Percentiles rank a stretch among this genome's conserved stretches.
Conservation (phyloP, 805 yeast species). For the Saccharomycopsis fermentans region DNA sequence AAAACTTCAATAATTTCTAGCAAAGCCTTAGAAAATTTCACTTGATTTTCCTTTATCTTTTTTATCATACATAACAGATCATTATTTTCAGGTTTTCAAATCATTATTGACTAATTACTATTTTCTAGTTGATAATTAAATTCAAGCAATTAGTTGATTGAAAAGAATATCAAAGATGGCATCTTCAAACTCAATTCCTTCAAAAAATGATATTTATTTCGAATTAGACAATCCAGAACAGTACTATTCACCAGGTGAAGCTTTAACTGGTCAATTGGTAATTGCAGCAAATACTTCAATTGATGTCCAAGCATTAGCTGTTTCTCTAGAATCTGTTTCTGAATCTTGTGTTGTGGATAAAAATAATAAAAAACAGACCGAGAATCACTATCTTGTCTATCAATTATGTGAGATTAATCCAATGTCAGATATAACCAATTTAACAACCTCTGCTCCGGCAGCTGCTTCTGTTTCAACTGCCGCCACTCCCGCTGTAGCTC, state of each 20-base stretch:
- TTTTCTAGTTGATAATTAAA: too few relatives aligned
- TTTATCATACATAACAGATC: too few relatives aligned
- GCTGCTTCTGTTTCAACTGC: not conserved
- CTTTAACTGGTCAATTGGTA: not conserved
- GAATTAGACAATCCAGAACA: not conserved
- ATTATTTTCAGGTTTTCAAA: too few relatives aligned
- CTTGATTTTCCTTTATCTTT: too few relatives aligned
- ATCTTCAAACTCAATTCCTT: not conserved
- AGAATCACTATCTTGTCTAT: not conserved
- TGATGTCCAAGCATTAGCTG: not conserved
- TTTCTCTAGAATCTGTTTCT: not conserved
- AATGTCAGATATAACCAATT: not conserved
- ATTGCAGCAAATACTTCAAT: not conserved
- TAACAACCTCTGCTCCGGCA: not conserved
- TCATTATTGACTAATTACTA: too few relatives aligned
- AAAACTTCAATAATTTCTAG: too few relatives aligned
- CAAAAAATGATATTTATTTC: not conserved
- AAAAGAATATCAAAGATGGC: not conserved
- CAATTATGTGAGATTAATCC: not conserved
- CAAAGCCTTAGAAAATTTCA: too few relatives aligned
- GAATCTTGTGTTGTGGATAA: not conserved
- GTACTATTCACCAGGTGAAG: not conserved
- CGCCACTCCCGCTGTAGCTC: slow-evolving; percentile 1
- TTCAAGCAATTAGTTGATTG: too few relatives aligned
- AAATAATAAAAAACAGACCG: not conserved